Base-by-base conservation (phyloP, 345 rosid genomes). In the Sisymbrium altissimum region DNA sequence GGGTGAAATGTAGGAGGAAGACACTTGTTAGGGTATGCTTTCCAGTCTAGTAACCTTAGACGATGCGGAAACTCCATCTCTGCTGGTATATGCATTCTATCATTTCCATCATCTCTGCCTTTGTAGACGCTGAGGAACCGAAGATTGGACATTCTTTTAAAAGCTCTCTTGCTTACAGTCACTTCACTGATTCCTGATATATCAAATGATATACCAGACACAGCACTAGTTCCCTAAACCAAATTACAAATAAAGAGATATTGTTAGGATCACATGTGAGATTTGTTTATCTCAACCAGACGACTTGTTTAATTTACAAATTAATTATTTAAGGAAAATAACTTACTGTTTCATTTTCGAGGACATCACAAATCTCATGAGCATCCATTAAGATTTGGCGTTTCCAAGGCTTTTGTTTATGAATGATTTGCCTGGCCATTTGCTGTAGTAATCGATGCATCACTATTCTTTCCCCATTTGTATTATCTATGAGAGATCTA, bases 401-500 rank as follows among this genome's bases (percentile, higher is more conserved):
- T 62, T 48, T 62, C 33, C 60, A 72, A 38, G 79, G 77, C 0
- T 63, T 53, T 75, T 79, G 35, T 54, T 14, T 46, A 0, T 12
- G 71, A 49, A 77, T 10, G 32, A 36, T 38, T 32, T 66, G 14
- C 48, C 12, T 10, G 13, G 48, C 80, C 75, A 83, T 21, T 56
- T 76, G 80, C 30, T 64, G 71, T 2, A 77, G 38, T 63, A 77
- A 61, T 15, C 52, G 69, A 70, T 84, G 83, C 74, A 84, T 74
- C 12, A 23, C 7, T 14, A 81, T 23, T 23, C 25, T 35, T 0
- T 4, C 1, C 14, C 43, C 68, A 1, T 15, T 0, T 0, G 1
- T 2, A 5, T 39, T 2, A 5, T 39, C 0, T 45, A 82, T 17
- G 25, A 84, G 74, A 30, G 77, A 77, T 33, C 11, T 84, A 1